Conservation (phyloP, 2,329 filamentous ascomycete genomes). For the Aspergillus spinulosporus region DNA sequence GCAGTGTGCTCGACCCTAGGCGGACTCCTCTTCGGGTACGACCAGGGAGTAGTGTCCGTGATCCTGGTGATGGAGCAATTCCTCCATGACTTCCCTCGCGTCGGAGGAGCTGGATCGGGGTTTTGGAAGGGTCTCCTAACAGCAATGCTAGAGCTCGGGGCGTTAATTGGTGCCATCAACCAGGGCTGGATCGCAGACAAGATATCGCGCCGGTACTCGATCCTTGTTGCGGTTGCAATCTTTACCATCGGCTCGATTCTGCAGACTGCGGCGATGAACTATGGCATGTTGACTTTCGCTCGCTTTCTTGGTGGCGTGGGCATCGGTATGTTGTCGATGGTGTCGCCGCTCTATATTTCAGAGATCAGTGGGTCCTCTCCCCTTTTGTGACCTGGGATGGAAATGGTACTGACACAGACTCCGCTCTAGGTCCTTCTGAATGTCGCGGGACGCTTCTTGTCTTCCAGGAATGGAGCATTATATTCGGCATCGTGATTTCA, state of each 20-base stretch:
- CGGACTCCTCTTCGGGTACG: constrained; percentile 47
- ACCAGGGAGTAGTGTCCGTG: constrained; percentile 47
- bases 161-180: constrained; percentile 48
- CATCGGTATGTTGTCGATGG: constrained; percentile 53
- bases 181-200: constrained; percentile 55
- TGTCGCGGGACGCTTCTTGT: constrained; percentile 50
- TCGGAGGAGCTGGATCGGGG: constrained; percentile 42
- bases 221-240: constrained; percentile 52
- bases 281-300: constrained; percentile 51
- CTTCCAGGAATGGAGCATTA: constrained; percentile 45
- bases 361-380: constrained; percentile 39
- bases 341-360: constrained; percentile 55
- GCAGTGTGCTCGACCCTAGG: too few species aligned
- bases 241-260: constrained; percentile 55
- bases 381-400: too few species aligned
- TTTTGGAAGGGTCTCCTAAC: constrained; percentile 52
- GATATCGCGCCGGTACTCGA: constrained; percentile 54
- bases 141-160: constrained; percentile 57
- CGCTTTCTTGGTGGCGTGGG: constrained; percentile 54
- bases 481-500: constrained; percentile 44
- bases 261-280: constrained; percentile 53
- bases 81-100: constrained; percentile 46
- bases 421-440: constrained; percentile 38
- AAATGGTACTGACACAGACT: too few species aligned
- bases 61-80: constrained; percentile 58